Percentiles rank a stretch among this genome's conserved stretches.
Conservation (phyloP, 371 early-diverging fungal genomes). For the Haplosporangium sp. region DNA sequence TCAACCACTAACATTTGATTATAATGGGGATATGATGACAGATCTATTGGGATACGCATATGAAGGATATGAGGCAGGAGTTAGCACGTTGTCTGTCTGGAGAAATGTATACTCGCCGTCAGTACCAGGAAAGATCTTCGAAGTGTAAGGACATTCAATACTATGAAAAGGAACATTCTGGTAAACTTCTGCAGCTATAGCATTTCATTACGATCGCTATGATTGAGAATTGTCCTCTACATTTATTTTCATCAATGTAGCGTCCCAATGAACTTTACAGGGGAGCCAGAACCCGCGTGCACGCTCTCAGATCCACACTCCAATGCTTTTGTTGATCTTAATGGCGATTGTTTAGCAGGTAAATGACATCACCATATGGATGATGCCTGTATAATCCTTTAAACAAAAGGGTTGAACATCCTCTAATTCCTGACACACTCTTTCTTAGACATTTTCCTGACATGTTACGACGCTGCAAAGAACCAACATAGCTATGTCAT, state of each 20-base stretch:
- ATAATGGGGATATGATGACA: conserved; percentile 80
- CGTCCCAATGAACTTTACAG: conserved; percentile 36
- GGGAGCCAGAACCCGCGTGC: conserved; percentile 64
- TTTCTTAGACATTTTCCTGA: conserved; percentile 81
- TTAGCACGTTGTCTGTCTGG: conserved; percentile 63
- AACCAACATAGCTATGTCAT: conserved; percentile 72
- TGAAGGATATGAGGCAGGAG: conserved; percentile 48
- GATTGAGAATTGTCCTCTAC: not conserved
- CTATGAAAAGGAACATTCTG: too few relatives aligned
- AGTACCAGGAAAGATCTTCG: conserved; percentile 47
- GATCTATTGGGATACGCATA: conserved; percentile 82
- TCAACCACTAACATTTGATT: conserved; percentile 87
- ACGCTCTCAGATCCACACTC: conserved; percentile 82
- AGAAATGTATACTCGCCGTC: conserved; percentile 56
- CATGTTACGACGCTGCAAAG: conserved; percentile 65
- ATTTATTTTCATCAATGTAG: conserved; percentile 11
- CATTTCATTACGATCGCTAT: conserved; percentile 3
- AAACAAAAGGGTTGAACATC: not conserved
- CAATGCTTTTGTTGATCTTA: conserved; percentile 90
- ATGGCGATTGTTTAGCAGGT: conserved; percentile 92
- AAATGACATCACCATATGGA: conserved; percentile 7
- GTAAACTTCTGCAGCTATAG: not conserved
- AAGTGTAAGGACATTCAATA: conserved; percentile 30
- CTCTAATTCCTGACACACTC: not conserved
- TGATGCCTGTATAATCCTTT: not conserved